Percentiles rank a stretch among this genome's conserved stretches.
phyloP scores from a whole-genome alignment of 169 alveolate species.

The Amoebophrya sp. region DNA sequence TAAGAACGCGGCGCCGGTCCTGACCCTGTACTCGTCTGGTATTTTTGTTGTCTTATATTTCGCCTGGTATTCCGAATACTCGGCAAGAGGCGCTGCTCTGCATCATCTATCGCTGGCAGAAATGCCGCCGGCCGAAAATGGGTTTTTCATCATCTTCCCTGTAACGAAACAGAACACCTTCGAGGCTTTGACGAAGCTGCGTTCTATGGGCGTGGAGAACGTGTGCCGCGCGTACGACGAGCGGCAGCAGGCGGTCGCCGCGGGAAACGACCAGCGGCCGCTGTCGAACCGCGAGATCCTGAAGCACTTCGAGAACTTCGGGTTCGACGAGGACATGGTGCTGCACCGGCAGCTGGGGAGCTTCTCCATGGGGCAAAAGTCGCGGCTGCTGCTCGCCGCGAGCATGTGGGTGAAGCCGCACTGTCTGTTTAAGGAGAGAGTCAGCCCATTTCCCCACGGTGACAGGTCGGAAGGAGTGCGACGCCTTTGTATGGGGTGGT shows the following conservation, averaged over 20 bases:
- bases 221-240: slow-evolving; percentile 4
- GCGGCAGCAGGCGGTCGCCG: slow-evolving; percentile 14
- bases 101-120: background rate
- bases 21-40: too few relatives aligned
- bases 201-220: slow-evolving; percentile 2
- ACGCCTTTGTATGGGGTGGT: too few relatives aligned
- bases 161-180: slow-evolving; percentile 5
- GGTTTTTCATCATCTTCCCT: too few relatives aligned
- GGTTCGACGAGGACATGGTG: slow-evolving; percentile 13
- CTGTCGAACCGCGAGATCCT: slow-evolving; percentile 5
- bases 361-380: slow-evolving; percentile 11
- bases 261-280: slow-evolving; percentile 3
- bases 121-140: too few relatives aligned
- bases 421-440: too few relatives aligned
- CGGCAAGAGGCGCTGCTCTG: too few relatives aligned
- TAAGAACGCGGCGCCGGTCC: too few relatives aligned
- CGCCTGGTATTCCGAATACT: too few relatives aligned
- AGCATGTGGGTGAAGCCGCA: slow-evolving; percentile 14
- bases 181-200: slow-evolving; percentile 7
- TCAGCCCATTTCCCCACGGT: too few relatives aligned
- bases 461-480: too few relatives aligned
- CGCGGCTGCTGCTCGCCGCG: slow-evolving; percentile 10
- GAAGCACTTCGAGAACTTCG: slow-evolving; percentile 19
- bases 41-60: too few relatives aligned
- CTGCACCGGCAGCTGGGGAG: background rate